phyloP scores from a whole-genome alignment of 805 yeast species.

The Candida gorgasii region DNA sequence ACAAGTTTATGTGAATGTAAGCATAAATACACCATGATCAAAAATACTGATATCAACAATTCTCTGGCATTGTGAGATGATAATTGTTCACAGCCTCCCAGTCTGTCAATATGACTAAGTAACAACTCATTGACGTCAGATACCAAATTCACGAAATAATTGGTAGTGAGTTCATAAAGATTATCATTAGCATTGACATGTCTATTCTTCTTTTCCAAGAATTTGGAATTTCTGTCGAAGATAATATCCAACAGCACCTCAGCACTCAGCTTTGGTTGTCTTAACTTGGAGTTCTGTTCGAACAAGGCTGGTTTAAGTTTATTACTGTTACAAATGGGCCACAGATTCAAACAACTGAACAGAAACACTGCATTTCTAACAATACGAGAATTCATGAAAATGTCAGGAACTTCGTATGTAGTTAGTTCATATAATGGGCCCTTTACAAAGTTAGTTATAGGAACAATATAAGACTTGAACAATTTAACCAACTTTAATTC shows the following conservation, averaged over 20 bases:
- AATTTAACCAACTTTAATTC: conserved; percentile 12
- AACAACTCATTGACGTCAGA: conserved; percentile 3
- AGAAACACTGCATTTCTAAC: conserved; percentile 12
- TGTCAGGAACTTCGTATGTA: conserved; percentile 2
- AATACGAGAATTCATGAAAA: conserved; percentile 4
- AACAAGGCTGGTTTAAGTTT: not conserved
- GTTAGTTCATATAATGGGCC: conserved; percentile 9
- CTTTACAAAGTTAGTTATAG: conserved; percentile 2
- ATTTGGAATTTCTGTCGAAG: conserved; percentile 3
- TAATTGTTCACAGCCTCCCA: conserved; percentile 8
- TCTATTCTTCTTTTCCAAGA: conserved; percentile 7
- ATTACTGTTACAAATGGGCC: conserved; percentile 8
- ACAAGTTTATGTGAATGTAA: conserved; percentile 31
- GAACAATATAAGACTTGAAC: conserved; percentile 1
- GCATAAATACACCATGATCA: conserved; percentile 30
- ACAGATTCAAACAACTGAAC: conserved; percentile 11
- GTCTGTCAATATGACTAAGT: conserved; percentile 7
- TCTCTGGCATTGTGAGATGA: not conserved
- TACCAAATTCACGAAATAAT: conserved; percentile 7
- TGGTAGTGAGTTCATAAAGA: conserved; percentile 3
- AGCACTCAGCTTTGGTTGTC: not conserved
- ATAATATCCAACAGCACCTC: not conserved
- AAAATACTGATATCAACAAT: not conserved
- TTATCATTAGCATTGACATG: no score
- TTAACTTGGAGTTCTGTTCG: not conserved